Evolutionary conservation across 495 filamentous ascomycete genomes (phyloP), one percentile per base, ranked within the genome.

Genomic region (Annulohypoxylon moriforme): DNA sequence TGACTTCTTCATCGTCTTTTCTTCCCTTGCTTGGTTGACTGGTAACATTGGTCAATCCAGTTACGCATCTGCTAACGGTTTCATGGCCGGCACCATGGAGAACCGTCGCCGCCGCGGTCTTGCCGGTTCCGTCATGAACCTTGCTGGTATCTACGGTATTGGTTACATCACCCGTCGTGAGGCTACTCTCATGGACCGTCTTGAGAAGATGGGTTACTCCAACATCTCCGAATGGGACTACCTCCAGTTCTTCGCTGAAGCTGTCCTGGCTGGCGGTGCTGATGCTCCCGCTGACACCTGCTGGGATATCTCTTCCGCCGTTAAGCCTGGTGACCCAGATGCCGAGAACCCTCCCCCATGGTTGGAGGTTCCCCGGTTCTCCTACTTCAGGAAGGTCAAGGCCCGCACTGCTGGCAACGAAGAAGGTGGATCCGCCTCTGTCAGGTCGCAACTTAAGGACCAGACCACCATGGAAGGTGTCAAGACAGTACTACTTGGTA

Each of bases 1-100:
- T 0, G 86, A 88, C 67, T 89, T 89, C 77, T 88, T 89, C 75
- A 75, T 88, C 25, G 74, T 81, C 13, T 80, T 86, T 25, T 86
- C 85, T 10, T 89, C 87, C 4, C 56, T 87, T 0, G 69, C 79
- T 1, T 79, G 77, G 18, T 65, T 85, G 3, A 55, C 81, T 44
- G 86, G 87, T 2, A 81, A 82, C 64, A 57, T 62, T 4, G 81
- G 81, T 0, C 87, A 89, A 64, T 69, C 79, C 27, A 82, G 78
- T 25, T 89, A 89, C 67, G 77, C 78, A 4, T 82, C 84, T 1
- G 83, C 81, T 7, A 87, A 87, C 65, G 79, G 80, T n/a, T 88
- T 81, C 69, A 80, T 86, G 36, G 80, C 34, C 1, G 57, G 59
- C 9, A 47, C 84, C 0, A 74, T 73, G 0, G 34, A 36, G 0